Evolutionary conservation across 331 rosid species (phyloP).

Genomic region (Pyracantha coccinea): DNA sequence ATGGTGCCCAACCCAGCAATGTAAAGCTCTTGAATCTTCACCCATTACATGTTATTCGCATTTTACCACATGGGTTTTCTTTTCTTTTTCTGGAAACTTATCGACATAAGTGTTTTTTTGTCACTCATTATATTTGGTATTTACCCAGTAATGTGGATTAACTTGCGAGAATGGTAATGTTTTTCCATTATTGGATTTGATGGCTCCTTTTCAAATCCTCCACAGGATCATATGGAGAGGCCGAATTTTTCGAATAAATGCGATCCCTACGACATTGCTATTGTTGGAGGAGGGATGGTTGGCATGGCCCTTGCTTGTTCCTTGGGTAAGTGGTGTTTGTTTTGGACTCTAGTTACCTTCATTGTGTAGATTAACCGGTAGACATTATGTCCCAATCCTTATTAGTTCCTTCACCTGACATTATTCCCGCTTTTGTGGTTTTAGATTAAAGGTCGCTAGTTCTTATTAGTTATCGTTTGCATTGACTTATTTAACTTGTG

Average conservation of each 20-base stretch:
- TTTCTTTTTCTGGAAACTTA: background rate
- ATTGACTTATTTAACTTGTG: background rate
- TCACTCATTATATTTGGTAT: background rate
- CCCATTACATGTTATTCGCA: background rate
- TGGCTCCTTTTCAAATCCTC: conserved; percentile 14
- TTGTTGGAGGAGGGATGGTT: conserved; percentile 98
- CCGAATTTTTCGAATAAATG: conserved; percentile 16
- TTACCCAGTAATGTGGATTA: background rate
- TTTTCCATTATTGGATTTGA: background rate
- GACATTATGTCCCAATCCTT: background rate
- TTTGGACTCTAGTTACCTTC: background rate
- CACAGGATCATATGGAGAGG: conserved; percentile 45
- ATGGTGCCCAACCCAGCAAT: conserved; percentile 19
- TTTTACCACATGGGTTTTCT: background rate
- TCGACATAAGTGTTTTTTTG: background rate
- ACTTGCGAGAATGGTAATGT: background rate
- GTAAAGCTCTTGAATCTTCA: conserved; percentile 26
- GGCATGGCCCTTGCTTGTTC: conserved; percentile 92
- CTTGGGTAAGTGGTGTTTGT: conserved; percentile 59
- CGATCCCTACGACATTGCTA: conserved; percentile 70
- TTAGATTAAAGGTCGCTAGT: background rate
- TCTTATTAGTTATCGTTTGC: background rate
- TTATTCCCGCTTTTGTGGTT: background rate
- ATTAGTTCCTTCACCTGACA: background rate
- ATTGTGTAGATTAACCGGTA: background rate